Conservation (phyloP, 306 rosid species). For the Pueraria montana region DNA sequence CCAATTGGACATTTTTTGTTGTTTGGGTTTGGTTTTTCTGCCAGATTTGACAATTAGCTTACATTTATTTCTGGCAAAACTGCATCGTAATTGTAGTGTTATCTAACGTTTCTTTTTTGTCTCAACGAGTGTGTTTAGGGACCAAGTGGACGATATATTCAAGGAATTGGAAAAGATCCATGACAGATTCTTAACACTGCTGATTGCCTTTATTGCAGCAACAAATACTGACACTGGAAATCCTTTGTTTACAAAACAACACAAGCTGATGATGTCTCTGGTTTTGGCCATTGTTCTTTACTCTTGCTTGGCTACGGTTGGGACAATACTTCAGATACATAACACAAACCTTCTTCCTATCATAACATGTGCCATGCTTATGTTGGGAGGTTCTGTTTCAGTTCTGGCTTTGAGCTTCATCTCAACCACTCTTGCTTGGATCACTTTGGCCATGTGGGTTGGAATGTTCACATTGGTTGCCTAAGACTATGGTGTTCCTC, state of each 20-base stretch:
- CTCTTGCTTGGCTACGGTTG: neutral
- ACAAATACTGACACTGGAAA: neutral
- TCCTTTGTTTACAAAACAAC: neutral
- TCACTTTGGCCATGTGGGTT: neutral
- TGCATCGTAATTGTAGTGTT: neutral
- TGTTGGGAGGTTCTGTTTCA: neutral
- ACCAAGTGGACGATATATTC: too few species aligned
- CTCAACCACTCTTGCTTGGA: neutral
- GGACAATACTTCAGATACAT: neutral
- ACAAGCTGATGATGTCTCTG: neutral
- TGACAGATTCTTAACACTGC: neutral
- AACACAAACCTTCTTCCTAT: neutral
- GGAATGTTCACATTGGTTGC: too few species aligned
- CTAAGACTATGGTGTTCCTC: too few species aligned
- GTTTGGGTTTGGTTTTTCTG: too few species aligned
- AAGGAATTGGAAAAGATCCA: neutral
- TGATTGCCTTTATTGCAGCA: neutral
- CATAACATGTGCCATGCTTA: neutral
- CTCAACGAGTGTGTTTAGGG: neutral
- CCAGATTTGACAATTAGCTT: too few species aligned
- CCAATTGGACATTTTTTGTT: too few species aligned
- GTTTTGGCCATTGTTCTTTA: neutral
- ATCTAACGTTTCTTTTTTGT: neutral
- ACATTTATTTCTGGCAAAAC: too few species aligned
- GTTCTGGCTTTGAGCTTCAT: slow-evolving; percentile 9